Conservation (phyloP, 495 filamentous ascomycete species). For the Aspergillus campestris region DNA sequence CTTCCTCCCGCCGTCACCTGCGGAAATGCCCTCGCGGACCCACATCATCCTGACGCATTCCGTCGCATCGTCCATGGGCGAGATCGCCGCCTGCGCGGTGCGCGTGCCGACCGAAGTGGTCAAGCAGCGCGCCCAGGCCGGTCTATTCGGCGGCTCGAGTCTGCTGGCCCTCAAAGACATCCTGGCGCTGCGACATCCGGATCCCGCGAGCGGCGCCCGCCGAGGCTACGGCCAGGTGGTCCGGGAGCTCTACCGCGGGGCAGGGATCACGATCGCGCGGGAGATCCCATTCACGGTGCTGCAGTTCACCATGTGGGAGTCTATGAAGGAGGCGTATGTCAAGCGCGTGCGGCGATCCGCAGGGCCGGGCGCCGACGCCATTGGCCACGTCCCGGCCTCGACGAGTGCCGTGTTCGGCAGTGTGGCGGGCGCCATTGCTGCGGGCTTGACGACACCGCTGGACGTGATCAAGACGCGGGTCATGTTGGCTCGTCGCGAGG, state of each 20-base stretch:
- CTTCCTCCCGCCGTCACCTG: constrained; percentile 26
- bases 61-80: constrained; percentile 77
- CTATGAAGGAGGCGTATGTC: constrained; percentile 58
- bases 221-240: constrained; percentile 52
- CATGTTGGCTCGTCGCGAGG: constrained; percentile 63
- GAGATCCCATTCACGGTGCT: constrained; percentile 97
- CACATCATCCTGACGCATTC: constrained; percentile 57
- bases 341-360: constrained; percentile 22
- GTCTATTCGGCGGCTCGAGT: constrained; percentile 50
- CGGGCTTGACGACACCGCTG: constrained; percentile 82
- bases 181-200: constrained; percentile 41
- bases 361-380: constrained; percentile 1
- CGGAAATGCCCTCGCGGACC: constrained; percentile 22
- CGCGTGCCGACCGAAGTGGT: constrained; percentile 93
- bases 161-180: constrained; percentile 58
- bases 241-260: constrained; percentile 82
- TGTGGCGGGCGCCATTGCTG: constrained; percentile 74
- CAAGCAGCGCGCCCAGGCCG: constrained; percentile 92
- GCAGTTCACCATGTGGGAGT: constrained; percentile 97
- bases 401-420: constrained; percentile 86
- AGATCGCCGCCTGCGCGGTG: constrained; percentile 87
- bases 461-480: constrained; percentile 96
- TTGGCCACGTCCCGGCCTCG: constrained; percentile 47
- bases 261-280: constrained; percentile 81
- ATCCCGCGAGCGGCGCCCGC: constrained; percentile 22